Evolutionary conservation across 768 basidiomycete genomes (phyloP).

Genomic region (Tulasnella sp.): DNA sequence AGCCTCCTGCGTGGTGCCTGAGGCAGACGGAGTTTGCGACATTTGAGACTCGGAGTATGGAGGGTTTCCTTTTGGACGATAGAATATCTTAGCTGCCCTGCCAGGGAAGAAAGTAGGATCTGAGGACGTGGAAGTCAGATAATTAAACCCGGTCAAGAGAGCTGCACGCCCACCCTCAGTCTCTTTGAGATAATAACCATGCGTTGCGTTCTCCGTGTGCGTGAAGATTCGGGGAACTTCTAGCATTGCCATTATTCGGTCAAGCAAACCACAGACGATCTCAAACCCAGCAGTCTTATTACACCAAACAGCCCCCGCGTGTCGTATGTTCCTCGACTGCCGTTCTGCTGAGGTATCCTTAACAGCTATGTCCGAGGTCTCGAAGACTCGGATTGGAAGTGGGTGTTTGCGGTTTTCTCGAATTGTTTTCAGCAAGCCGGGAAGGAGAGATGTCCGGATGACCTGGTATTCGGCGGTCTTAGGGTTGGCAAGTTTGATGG

Average conservation of each 20-base stretch:
- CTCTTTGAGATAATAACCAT: slow-evolving; percentile 90
- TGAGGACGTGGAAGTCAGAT: slow-evolving; percentile 30
- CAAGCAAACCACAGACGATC: slow-evolving; percentile 88
- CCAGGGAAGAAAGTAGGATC: slow-evolving; percentile 94
- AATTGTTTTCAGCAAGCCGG: slow-evolving; percentile 92
- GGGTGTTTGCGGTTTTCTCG: slow-evolving; percentile 93
- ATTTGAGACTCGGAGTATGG: slow-evolving; percentile 9
- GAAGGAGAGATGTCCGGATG: slow-evolving; percentile 89
- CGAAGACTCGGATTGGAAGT: slow-evolving; percentile 88
- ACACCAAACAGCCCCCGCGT: slow-evolving; percentile 89
- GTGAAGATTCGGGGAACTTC: slow-evolving; percentile 74
- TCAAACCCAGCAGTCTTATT: slow-evolving; percentile 97
- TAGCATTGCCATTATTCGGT: slow-evolving; percentile 92
- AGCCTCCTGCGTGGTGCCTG: neutral
- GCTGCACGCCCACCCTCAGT: slow-evolving; percentile 54
- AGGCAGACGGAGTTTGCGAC: neutral
- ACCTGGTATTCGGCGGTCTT: slow-evolving; percentile 98
- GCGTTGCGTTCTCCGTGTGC: slow-evolving; percentile 45
- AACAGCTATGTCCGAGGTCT: slow-evolving; percentile 86
- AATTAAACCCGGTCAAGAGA: neutral
- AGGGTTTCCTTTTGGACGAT: slow-evolving; percentile 48
- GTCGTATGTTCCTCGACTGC: slow-evolving; percentile 79
- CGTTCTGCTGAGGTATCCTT: slow-evolving; percentile 73
- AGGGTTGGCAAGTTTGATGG: slow-evolving; percentile 90
- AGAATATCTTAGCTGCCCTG: slow-evolving; percentile 85